Evolutionary conservation across 768 basidiomycete genomes (phyloP), one percentile per base, ranked within the genome.

Genomic region (Podaxis sp.): DNA sequence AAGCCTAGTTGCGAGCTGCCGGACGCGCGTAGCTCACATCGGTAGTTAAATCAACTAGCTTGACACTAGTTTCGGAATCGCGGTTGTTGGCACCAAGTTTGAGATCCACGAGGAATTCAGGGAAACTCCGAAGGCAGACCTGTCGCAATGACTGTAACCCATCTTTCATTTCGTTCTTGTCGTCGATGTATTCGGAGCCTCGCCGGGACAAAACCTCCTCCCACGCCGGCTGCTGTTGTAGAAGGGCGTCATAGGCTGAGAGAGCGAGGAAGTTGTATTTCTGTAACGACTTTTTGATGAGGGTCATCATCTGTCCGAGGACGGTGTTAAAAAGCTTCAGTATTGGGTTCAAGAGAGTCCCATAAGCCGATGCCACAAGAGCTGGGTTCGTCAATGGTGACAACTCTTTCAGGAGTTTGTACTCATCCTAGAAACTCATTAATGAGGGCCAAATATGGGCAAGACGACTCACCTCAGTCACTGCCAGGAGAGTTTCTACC

Each of bases 231-330:
- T 91, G 88, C 4, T 83, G 76, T 0, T 75, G 74, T 0, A 84
- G 76, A 48, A 93, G 75, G 6, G 83, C 77, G 38, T 86, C 82
- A 66, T 89, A 90, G 2, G 86, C 81, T 1, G 89, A 83, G 3
- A 93, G 81, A 0, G 91, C 90, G n/a, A 92, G 84, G 74, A 93
- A 92, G 1, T 86, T 85, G 72, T 91, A 86, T 72, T 87, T 87
- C 70, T 89, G 86, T n/a, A 93, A 78, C 0, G 88, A 85, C 33
- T 87, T 87, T 72, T 93, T 93, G 73, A 89, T 85, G 20, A 91
- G 79, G 10, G 82, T 74, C 24, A 82, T 82, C 24, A 94, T 78
- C 2, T 87, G 84, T 0, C 81, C 81, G 4, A 91, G 75, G 0
- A 87, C 87, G n/a, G 82, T 80, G 50, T 79, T 82, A 76, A 93